Evolutionary conservation across 805 yeast genomes (phyloP), one percentile per base, ranked within the genome.

Genomic region (Starmerella etchellsii): DNA sequence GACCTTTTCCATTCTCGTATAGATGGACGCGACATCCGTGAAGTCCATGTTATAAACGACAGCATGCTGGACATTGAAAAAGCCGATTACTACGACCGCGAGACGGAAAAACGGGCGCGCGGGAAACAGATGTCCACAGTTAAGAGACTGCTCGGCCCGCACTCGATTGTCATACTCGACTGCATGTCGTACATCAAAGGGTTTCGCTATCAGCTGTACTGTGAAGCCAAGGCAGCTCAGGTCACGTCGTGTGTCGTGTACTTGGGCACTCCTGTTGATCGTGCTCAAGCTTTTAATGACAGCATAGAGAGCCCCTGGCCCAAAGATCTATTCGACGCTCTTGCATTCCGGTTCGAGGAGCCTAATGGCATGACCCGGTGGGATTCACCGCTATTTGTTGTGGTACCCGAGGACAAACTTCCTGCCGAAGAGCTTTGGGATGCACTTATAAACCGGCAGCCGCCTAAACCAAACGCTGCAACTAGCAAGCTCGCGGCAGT

Each of bases 161-260:
- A 70, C 24, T 76, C 73, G 18, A 68, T 91, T 23, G 96, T 91
- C 1, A 75, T 91, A 15, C 67, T 91, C 39, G 98, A 91, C 58
- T 73, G 91, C 1, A 66, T 85, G 53, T 76, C 82, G 31, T 91
- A 91, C 57, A 91, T 91, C 53, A 91, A 91, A 56, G 98, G 98
- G 0, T 85, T 87, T 58, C 67, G 98, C 45, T 91, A 91, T 61
- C 98, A 91, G 60, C 66, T 91, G 39, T 85, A 75, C 58, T 87
- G 96, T 60, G 98, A 91, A 59, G 87, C 95, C 29, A 88, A 87
- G 57, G 79, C 84, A 1, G 66, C 76, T 22, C 69, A 76, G 15
- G 85, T 96, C 1, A 77, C 91, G 2, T 79, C 82, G 48, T 80
- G 93, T 54, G 81, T 87, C 29, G 65, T 88, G 2, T 87, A 88